Conservation (phyloP, 345 rosid genomes). For the Arabidopsis suecica region DNA sequence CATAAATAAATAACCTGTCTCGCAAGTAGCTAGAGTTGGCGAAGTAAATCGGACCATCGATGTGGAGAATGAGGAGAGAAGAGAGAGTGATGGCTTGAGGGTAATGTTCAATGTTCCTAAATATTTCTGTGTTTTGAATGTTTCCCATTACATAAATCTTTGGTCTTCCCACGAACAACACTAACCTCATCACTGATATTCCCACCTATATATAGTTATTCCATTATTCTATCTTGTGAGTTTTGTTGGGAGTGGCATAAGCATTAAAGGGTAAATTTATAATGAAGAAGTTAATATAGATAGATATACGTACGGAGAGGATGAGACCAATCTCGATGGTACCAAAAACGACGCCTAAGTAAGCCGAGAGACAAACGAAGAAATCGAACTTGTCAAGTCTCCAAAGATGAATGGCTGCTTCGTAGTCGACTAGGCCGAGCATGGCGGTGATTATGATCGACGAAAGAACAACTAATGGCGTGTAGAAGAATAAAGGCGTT, state of each 20-base stretch:
- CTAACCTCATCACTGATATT: conserved; percentile 67
- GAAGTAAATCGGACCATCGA: conserved; percentile 87
- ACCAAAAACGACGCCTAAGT: conserved; percentile 72
- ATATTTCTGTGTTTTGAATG: conserved; percentile 62
- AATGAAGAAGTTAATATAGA: background rate
- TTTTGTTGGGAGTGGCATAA: background rate
- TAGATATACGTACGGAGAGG: conserved; percentile 55
- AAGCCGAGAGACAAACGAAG: conserved; percentile 74
- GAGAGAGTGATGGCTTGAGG: conserved; percentile 58
- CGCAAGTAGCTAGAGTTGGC: conserved; percentile 83
- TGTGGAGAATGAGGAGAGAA: conserved; percentile 69
- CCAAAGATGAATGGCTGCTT: conserved; percentile 77
- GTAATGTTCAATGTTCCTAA: conserved; percentile 77
- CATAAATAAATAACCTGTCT: conserved; percentile 58
- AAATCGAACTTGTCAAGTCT: conserved; percentile 85
- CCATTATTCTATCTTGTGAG: background rate
- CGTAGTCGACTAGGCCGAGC: conserved; percentile 88
- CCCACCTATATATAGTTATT: conserved; percentile 50
- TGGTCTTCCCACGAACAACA: conserved; percentile 89
- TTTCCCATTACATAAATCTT: conserved; percentile 69
- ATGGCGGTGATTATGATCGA: conserved; percentile 83
- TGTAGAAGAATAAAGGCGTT: conserved; percentile 81
- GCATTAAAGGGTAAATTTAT: too few relatives aligned
- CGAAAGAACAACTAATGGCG: conserved; percentile 81
- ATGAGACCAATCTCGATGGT: conserved; percentile 74